Evolutionary conservation across 306 rosid species (phyloP).

Genomic region (Sesbania bispinosa): DNA sequence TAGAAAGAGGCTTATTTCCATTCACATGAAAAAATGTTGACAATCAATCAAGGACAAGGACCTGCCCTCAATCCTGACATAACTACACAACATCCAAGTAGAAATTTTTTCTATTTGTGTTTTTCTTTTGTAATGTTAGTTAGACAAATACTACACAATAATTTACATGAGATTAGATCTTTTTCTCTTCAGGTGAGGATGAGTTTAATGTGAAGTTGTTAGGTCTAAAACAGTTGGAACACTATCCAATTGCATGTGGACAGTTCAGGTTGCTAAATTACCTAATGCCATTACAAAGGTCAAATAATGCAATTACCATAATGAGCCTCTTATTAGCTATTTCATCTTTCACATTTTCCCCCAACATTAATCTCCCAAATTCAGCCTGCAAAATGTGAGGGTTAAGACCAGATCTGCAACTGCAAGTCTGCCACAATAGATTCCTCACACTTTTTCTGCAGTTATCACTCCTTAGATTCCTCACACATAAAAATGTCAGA

Average conservation of each 20-base stretch:
- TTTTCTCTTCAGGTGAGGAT: not conserved
- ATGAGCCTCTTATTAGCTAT: not conserved
- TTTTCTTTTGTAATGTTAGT: not conserved
- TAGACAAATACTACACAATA: not conserved
- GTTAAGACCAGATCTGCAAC: conserved; percentile 47
- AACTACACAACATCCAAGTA: not conserved
- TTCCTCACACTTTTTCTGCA: conserved; percentile 34
- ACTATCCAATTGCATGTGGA: conserved; percentile 17
- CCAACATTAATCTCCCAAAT: not conserved
- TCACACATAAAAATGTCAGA: conserved; percentile 9
- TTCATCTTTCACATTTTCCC: too few relatives aligned
- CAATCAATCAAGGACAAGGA: not conserved
- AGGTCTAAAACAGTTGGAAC: conserved; percentile 31
- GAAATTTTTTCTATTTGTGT: not conserved
- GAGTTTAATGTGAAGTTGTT: conserved; percentile 10
- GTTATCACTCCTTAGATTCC: conserved; percentile 41
- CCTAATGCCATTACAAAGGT: conserved; percentile 8
- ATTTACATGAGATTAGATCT: conserved; percentile 7
- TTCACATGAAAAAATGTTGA: not conserved
- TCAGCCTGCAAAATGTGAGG: conserved; percentile 1
- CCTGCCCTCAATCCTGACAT: not conserved
- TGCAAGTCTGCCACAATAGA: conserved; percentile 18
- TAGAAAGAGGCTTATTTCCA: not conserved
- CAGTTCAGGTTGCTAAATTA: not conserved
- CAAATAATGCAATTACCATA: conserved; percentile 15